Evolutionary conservation across 2,329 filamentous ascomycete genomes (phyloP), one percentile per base, ranked within the genome.

Genomic region (Alternaria burnsii): DNA sequence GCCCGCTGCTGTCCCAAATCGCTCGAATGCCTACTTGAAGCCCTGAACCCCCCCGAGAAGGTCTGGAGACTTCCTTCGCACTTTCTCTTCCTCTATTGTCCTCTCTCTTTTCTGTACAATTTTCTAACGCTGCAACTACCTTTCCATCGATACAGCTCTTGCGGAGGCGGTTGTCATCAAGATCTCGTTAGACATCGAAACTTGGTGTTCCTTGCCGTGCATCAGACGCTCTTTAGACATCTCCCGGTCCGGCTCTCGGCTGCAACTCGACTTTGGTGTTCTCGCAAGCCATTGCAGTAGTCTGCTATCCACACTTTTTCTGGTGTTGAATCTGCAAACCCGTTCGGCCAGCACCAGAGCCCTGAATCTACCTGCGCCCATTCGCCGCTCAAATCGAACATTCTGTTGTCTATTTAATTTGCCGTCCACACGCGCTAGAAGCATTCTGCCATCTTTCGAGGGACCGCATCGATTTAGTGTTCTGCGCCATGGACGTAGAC

Each of bases 251-350:
- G 59, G 61, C 61, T 55, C 46, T 51, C 61, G 59, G 67, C 65
- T 73, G 66, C 70, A 71, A 66, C 22, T 65, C 71, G 59, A 63
- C 59, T 76, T 77, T 76, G 59, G 70, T 75, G 73, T 75, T 77
- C 69, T 71, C 68, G 66, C 68, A 71, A 43, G 58, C 67, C 61
- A 58, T 69, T 64, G 73, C 70, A 58, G 63, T 69, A 59, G 54
- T 63, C 67, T 63, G 65, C 69, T 54, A 62, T 68, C 65, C 66
- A 61, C 62, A 48, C 59, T 59, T 46, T 72, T 68, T 68, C 62
- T 76, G 75, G 74, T 76, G 75, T 76, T 76, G 73, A 73, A 68
- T 69, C 62, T 65, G 64, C 66, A 62, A 58, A 58, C 65, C 51
- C 61, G 56, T 64, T 52, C 65, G 30, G 50, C 66, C 67, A 62